Evolutionary conservation across 2,329 filamentous ascomycete species (phyloP), one percentile per base, ranked within the genome.

Genomic region (Phyllosticta citribraziliensis): DNA sequence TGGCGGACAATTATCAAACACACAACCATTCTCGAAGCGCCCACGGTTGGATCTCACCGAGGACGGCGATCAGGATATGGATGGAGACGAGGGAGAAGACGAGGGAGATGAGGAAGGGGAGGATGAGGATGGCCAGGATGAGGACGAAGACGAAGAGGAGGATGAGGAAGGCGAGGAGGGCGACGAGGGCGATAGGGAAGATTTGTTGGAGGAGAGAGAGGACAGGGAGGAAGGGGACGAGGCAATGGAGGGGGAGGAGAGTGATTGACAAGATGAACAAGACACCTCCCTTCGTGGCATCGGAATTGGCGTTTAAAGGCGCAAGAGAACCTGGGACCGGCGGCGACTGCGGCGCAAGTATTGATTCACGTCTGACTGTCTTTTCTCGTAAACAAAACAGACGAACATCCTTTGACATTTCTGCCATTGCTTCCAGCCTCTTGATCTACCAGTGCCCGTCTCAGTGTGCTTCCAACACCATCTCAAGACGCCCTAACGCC

Each of bases 221-320:
- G 71, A 67, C 2, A 74, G 76, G 9, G 72, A 73, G 3, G 74
- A 75, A 1, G 76, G 78, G 17, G 76, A 76, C 57, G 76, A 78
- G 1, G 81, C 77, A 62, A 71, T 77, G 25, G 84, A 86, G 62
- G 86, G 88, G 65, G 85, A 76, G 30, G 74, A 75, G 55, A 74
- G 72, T 57, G 73, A 74, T 65, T 75, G 66, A 70, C 22, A 9
- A 10, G 3, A 30, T 1, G 0, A 10, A 30, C 6, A 30, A 8
- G 27, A 10, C 27, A 4, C 6, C 9, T 30, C 27, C 2, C 5
- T 30, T 30, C 9, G 40, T 47, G 40, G 40, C 40, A 47, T 47
- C 12, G 40, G 14, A n/a, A 47, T 30, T 8, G 40, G 40, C 40
- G 40, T 47, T 47, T n/a, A n/a, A 14, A n/a, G 40, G 40, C 40